These are phyloP conservation scores for Aspergillus sp. DNA, from an alignment of 2,329 filamentous ascomycete genomes.

Conservation along the genomic window DNA sequence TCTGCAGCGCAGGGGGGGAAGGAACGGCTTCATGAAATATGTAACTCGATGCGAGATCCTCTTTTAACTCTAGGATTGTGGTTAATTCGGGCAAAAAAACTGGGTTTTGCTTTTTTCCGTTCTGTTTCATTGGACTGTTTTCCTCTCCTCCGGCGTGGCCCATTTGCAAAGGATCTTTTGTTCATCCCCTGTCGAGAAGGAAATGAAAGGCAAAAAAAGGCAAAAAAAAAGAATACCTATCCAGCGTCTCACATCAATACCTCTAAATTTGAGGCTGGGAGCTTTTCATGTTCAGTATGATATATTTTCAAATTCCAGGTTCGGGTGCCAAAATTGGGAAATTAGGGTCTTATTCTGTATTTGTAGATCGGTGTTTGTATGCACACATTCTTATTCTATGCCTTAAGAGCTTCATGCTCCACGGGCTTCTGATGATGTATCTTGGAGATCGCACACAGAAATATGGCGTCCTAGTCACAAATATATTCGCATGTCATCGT, in stretches of 20 bases:
- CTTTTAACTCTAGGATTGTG: slow-evolving; percentile 22
- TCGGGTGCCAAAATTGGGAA: slow-evolving; percentile 24
- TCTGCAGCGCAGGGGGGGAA: slow-evolving; percentile 18
- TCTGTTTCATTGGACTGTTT: slow-evolving; percentile 14
- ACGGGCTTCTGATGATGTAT: too few species aligned
- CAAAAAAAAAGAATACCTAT: slow-evolving; percentile 27
- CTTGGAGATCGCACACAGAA: neutral
- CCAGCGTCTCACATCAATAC: slow-evolving; percentile 17
- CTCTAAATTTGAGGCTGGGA: slow-evolving; percentile 15
- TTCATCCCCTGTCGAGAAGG: too few species aligned
- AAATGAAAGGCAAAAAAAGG: slow-evolving; percentile 2
- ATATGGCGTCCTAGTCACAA: neutral
- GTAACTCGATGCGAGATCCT: slow-evolving; percentile 32
- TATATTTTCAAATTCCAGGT: slow-evolving; percentile 24
- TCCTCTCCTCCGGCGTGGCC: slow-evolving; percentile 20
- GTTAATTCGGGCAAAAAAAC: slow-evolving; percentile 23
- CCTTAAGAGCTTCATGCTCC: too few species aligned
- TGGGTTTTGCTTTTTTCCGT: slow-evolving; percentile 21
- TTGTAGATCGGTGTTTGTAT: too few species aligned
- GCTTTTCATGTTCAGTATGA: slow-evolving; percentile 29
- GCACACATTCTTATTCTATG: neutral
- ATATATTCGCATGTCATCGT: neutral
- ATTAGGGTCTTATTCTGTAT: slow-evolving; percentile 8
- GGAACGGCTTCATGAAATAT: slow-evolving; percentile 32
- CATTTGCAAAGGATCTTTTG: slow-evolving; percentile 16